Evolutionary conservation across 1,284 basidiomycete genomes (phyloP), one percentile per base, ranked within the genome.

Genomic region (Ceratorhiza oryzae-sativae): DNA sequence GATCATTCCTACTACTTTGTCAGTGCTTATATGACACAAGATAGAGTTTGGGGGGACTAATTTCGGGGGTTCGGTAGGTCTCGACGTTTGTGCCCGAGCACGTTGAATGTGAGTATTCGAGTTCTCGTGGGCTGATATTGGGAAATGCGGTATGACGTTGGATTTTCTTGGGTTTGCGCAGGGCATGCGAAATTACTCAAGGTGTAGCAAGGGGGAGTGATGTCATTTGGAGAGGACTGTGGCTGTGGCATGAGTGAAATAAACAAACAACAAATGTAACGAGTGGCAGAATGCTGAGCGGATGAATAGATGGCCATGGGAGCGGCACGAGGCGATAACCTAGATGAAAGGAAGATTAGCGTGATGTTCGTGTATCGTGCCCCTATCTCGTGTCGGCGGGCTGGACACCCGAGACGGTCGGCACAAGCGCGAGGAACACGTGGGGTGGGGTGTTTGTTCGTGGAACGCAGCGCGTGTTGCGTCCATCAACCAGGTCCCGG

Each of bases 1-100:
- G 96, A 99, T 79, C 97, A 98, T 81, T 89, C 87, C 73, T 95
- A 96, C 81, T 97, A 90, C 81, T 97, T 97, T 77, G 94, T 95
- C 78, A 80, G 93, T 86, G 49, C n/a, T n/a, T 32, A n/a, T 39
- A 25, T n/a, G 20, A 34, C 12, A 34, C 36, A 34, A 41, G 51
- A 42, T 12, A 12, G 30, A 59, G 27, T 56, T 36, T 56, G 39
- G n/a, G 18, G n/a, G n/a, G n/a, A n/a, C n/a, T n/a, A n/a, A 23
- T 42, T 12, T 34, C 4, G 41, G 41, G 42, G 53, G 53, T 34
- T 1, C 53, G 45, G 25, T 78, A 89, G 84, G 87, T 92, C 77
- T 89, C 88, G 30, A 90, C 88, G 0, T 92, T 91, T 77, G 87
- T 83, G 1, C 81, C 85, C 20, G 83, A 84, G 42, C 84, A 84